Conservation (phyloP, 352 stramenopile genomes). For the Pythium oligandrum region DNA sequence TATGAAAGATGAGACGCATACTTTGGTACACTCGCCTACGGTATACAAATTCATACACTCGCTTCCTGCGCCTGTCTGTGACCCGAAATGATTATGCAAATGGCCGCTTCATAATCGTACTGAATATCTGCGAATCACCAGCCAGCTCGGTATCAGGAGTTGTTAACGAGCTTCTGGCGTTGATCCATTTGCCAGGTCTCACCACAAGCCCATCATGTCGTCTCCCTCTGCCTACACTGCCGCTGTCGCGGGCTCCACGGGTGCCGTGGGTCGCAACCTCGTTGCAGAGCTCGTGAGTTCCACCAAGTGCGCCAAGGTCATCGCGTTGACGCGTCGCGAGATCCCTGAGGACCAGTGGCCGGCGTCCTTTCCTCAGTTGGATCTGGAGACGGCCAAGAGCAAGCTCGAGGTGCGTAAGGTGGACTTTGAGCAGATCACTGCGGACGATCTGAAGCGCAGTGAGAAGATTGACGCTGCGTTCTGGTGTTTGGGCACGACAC, state of each 20-base stretch:
- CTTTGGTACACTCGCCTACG: no score
- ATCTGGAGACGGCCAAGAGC: constrained; percentile 25
- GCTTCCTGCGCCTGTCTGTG: no score
- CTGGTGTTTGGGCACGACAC: constrained; percentile 67
- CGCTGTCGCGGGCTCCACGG: constrained; percentile 67
- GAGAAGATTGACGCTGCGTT: constrained; percentile 55
- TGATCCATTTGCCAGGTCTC: no score
- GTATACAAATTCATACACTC: no score
- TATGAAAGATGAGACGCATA: no score
- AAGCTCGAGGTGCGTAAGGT: constrained; percentile 53
- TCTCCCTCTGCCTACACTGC: constrained; percentile 30
- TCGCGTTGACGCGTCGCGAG: constrained; percentile 52
- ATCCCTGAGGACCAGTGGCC: constrained; percentile 38
- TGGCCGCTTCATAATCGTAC: no score
- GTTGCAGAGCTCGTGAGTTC: constrained; percentile 62
- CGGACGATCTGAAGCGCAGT: constrained; percentile 25
- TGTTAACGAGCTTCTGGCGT: no score
- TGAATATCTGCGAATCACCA: no score
- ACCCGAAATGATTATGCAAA: no score
- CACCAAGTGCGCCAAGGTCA: constrained; percentile 45
- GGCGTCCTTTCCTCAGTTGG: constrained; percentile 39
- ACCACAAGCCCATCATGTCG: no score
- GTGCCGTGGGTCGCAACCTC: constrained; percentile 65
- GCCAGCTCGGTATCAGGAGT: no score
- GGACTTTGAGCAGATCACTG: constrained; percentile 48